Conservation (phyloP, 306 rosid genomes). For the Cucurbita pepo region DNA sequence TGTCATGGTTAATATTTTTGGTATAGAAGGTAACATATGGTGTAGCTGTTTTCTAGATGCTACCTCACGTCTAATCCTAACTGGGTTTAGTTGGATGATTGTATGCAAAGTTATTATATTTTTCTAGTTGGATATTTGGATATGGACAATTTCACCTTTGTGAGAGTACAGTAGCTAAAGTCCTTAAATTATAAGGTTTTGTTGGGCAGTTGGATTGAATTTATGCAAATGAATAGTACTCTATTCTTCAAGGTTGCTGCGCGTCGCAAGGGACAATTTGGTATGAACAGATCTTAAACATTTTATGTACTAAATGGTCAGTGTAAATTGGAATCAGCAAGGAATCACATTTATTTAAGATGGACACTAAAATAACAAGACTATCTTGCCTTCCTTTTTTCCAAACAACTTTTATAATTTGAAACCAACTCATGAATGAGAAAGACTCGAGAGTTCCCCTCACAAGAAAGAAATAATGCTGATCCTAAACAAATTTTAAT, state of each 20-base stretch:
- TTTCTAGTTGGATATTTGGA: background rate
- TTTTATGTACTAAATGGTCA: no score
- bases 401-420: background rate
- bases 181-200: no score
- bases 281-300: no score
- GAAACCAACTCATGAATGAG: background rate
- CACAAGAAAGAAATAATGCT: background rate
- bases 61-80: conserved; percentile 3
- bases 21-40: background rate
- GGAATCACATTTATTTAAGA: background rate
- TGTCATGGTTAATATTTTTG: background rate
- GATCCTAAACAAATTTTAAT: background rate
- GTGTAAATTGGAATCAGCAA: background rate
- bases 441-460: background rate
- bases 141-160: no score
- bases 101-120: background rate
- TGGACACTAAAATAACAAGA: background rate
- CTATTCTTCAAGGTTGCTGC: no score
- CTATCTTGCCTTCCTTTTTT: background rate
- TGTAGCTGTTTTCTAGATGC: conserved; percentile 1
- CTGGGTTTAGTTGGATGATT: background rate
- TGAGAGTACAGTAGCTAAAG: no score
- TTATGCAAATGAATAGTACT: no score
- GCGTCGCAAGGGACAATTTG: no score
- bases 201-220: no score